Percentiles rank a stretch among this genome's conserved stretches.
Evolutionary conservation across 192 early-diverging fungal genomes (phyloP).

Genomic region (Spinellus fusiger): DNA sequence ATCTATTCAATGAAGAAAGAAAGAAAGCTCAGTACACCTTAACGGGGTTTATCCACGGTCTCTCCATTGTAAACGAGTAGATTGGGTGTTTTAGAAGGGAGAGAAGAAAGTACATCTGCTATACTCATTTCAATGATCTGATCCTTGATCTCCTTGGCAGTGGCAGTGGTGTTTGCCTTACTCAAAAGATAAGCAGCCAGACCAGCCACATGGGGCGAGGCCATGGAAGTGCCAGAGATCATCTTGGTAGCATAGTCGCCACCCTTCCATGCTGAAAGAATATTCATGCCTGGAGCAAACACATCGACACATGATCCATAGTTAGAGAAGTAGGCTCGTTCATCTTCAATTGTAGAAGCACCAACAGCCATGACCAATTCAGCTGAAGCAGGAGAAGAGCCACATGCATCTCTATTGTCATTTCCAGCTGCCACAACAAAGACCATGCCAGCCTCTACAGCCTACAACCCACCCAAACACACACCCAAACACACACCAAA

Average conservation of each 20-base stretch:
- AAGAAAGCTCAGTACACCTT: too few relatives aligned
- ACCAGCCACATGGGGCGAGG: conserved; percentile 88
- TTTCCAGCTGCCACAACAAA: conserved; percentile 78
- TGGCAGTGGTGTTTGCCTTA: neutral
- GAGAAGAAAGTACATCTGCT: conserved; percentile 33
- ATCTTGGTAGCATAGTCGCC: conserved; percentile 69
- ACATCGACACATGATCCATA: conserved; percentile 90
- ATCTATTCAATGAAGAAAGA: too few relatives aligned
- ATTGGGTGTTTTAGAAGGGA: conserved; percentile 59
- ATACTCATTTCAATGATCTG: neutral
- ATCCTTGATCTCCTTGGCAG: neutral
- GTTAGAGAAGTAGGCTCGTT: conserved; percentile 74
- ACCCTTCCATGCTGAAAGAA: conserved; percentile 75
- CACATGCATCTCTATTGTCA: conserved; percentile 58
- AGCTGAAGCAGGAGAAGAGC: conserved; percentile 51
- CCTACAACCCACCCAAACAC: conserved; percentile 45
- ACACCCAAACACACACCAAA: conserved; percentile 70
- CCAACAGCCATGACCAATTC: conserved; percentile 77
- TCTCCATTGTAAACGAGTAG: conserved; percentile 62
- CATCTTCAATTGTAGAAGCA: conserved; percentile 72
- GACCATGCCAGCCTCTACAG: conserved; percentile 53
- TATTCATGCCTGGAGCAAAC: conserved; percentile 78
- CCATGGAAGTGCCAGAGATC: conserved; percentile 95
- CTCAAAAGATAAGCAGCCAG: conserved; percentile 43
- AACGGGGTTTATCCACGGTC: too few relatives aligned